A percentile compares a stretch with the other conserved stretches of the same genome.
Conservation (phyloP, 2,329 filamentous ascomycete species). For the Fusarium humuli region DNA sequence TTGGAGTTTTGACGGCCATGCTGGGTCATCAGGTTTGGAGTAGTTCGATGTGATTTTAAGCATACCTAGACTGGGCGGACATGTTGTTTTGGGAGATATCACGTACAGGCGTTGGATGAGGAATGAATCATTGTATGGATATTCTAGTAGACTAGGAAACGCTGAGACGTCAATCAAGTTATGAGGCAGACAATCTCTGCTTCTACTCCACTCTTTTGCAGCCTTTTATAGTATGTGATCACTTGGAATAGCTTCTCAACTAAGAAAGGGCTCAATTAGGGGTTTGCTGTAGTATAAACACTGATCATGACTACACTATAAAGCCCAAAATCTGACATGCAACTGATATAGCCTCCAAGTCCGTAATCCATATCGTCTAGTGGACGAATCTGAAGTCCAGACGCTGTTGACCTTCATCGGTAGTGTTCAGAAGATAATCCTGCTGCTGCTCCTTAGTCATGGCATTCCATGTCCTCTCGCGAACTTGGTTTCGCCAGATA, state of each 20-base stretch:
- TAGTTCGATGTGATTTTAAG: constrained; percentile 24
- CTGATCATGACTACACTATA: not conserved
- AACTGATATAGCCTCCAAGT: not conserved
- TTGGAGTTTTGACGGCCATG: constrained; percentile 48
- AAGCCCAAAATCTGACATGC: not conserved
- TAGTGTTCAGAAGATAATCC: constrained; percentile 61
- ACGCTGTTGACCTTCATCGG: constrained; percentile 65
- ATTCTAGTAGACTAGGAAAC: not conserved
- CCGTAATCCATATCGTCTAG: constrained; percentile 39
- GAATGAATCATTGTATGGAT: constrained; percentile 12
- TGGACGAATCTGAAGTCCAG: constrained; percentile 66
- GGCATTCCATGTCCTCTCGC: constrained; percentile 57
- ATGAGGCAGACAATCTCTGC: not conserved
- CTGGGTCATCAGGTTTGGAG: constrained; percentile 50
- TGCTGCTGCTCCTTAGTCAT: constrained; percentile 60
- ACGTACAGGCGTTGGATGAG: constrained; percentile 24
- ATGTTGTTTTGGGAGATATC: constrained; percentile 20
- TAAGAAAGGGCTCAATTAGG: not conserved
- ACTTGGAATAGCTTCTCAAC: not conserved
- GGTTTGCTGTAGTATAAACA: not conserved
- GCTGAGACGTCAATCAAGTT: not conserved
- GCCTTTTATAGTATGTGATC: not conserved
- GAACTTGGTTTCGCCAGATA: constrained; percentile 59
- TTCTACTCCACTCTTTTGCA: not conserved
- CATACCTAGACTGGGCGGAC: constrained; percentile 6